Evolutionary conservation across 1,284 basidiomycete genomes (phyloP).

Genomic region (Sporisorium scitamineum): DNA sequence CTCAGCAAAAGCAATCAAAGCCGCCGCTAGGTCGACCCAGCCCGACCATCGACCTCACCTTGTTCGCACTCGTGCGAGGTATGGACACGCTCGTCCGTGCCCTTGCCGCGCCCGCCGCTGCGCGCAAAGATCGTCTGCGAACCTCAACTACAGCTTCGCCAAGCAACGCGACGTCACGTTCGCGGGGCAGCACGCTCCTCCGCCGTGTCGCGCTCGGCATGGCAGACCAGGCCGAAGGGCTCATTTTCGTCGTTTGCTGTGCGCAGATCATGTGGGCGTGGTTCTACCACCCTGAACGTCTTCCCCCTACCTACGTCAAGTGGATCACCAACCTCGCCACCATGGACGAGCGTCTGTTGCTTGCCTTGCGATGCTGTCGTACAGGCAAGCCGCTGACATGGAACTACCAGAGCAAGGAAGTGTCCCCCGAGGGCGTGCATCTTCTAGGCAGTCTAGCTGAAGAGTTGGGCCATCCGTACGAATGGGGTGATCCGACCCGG

Average conservation of each 20-base stretch:
- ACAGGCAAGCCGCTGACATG: constrained; percentile 58
- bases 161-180: not conserved
- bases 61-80: constrained; percentile 70
- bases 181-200: constrained; percentile 1
- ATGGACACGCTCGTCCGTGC: constrained; percentile 65
- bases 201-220: constrained; percentile 10
- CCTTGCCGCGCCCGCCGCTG: constrained; percentile 20
- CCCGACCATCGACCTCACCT: constrained; percentile 70
- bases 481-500: constrained; percentile 58
- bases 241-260: constrained; percentile 63
- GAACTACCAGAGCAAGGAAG: constrained; percentile 59
- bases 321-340: constrained; percentile 68
- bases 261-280: constrained; percentile 65
- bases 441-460: constrained; percentile 54
- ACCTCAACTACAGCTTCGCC: constrained; percentile 3
- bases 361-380: constrained; percentile 62
- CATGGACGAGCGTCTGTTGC: constrained; percentile 68
- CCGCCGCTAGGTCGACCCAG: constrained; percentile 47
- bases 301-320: constrained; percentile 66
- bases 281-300: constrained; percentile 67
- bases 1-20: not conserved
- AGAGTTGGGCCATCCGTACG: constrained; percentile 56
- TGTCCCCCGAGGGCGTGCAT: constrained; percentile 44
- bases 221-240: constrained; percentile 53
- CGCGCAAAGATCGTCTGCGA: constrained; percentile 16